These are phyloP conservation scores for Leptographium lundbergii DNA, from an alignment of 2,329 filamentous ascomycete genomes.

Conservation along the genomic window DNA sequence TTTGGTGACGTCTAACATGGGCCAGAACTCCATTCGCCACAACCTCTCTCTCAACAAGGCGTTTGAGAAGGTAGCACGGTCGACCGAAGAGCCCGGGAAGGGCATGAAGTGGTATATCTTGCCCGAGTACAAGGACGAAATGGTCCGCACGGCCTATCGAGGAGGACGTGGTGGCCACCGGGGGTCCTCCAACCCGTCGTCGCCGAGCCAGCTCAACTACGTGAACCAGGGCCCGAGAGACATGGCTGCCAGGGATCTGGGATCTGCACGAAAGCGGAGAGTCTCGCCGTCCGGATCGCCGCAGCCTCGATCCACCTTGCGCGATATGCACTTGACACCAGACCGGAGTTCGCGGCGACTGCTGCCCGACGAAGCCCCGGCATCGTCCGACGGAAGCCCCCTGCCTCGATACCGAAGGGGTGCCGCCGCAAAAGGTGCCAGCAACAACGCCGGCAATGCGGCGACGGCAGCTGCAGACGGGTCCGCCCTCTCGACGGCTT, in stretches of 20 bases:
- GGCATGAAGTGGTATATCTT: constrained; percentile 99
- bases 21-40: constrained; percentile 85
- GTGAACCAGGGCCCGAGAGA: constrained; percentile 46
- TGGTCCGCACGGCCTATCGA: constrained; percentile 59
- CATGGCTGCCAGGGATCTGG: constrained; percentile 36
- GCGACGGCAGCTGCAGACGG: constrained; percentile 6
- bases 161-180: constrained; percentile 51
- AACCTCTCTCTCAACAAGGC: constrained; percentile 91
- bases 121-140: constrained; percentile 72
- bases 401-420: constrained; percentile 43
- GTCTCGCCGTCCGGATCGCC: constrained; percentile 44
- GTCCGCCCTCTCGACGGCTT: constrained; percentile 4
- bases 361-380: constrained; percentile 20
- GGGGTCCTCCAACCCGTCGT: constrained; percentile 60
- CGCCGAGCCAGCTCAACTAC: constrained; percentile 47
- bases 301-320: constrained; percentile 35
- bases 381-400: constrained; percentile 43
- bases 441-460: constrained; percentile 4
- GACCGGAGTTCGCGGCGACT: constrained; percentile 35
- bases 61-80: constrained; percentile 84
- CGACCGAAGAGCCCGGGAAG: constrained; percentile 91
- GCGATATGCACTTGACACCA: constrained; percentile 43
- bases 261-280: constrained; percentile 44
- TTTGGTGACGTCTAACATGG: background rate
- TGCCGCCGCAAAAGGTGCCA: constrained; percentile 5